A percentile compares a stretch with the other conserved stretches of the same genome.
These are phyloP conservation scores for Chlorociboria aeruginascens DNA, from an alignment of 495 filamentous ascomycete species.

Conservation along the genomic window DNA sequence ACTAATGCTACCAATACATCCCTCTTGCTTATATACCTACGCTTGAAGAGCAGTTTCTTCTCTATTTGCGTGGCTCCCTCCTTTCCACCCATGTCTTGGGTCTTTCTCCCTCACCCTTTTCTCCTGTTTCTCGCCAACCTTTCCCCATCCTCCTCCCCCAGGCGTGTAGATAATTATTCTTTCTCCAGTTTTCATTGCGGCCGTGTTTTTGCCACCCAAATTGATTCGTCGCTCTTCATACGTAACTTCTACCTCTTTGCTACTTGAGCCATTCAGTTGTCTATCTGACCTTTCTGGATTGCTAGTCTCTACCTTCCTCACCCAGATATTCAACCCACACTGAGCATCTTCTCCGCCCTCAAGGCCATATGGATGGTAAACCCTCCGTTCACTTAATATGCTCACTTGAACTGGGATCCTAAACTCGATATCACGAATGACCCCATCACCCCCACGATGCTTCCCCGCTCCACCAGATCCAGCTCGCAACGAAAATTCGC, in stretches of 20 bases:
- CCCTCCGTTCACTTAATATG: slow-evolving; percentile 78
- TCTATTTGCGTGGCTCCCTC: slow-evolving; percentile 45
- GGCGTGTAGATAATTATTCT: slow-evolving; percentile 67
- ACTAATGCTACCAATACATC: neutral
- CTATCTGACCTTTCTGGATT: slow-evolving; percentile 32
- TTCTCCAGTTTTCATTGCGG: slow-evolving; percentile 74
- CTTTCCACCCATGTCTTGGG: slow-evolving; percentile 46
- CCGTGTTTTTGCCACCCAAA: slow-evolving; percentile 88
- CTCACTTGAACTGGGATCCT: slow-evolving; percentile 76
- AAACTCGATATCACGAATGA: slow-evolving; percentile 92
- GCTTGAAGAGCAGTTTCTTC: slow-evolving; percentile 39
- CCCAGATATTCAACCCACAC: slow-evolving; percentile 80
- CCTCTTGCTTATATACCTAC: slow-evolving; percentile 7
- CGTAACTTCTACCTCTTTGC: slow-evolving; percentile 26
- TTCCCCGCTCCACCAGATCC: slow-evolving; percentile 62
- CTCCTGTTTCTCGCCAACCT: slow-evolving; percentile 40
- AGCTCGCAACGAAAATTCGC: slow-evolving; percentile 65
- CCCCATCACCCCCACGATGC: slow-evolving; percentile 79
- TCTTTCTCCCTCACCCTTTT: slow-evolving; percentile 28
- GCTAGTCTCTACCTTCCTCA: slow-evolving; percentile 48
- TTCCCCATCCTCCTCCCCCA: slow-evolving; percentile 65
- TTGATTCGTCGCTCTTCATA: slow-evolving; percentile 63
- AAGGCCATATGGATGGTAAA: slow-evolving; percentile 81
- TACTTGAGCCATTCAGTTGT: slow-evolving; percentile 18
- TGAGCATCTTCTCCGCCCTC: slow-evolving; percentile 73